A percentile compares a stretch with the other conserved stretches of the same genome.
phyloP scores from a whole-genome alignment of 768 basidiomycete genomes.

The Termitomyces sp. region DNA sequence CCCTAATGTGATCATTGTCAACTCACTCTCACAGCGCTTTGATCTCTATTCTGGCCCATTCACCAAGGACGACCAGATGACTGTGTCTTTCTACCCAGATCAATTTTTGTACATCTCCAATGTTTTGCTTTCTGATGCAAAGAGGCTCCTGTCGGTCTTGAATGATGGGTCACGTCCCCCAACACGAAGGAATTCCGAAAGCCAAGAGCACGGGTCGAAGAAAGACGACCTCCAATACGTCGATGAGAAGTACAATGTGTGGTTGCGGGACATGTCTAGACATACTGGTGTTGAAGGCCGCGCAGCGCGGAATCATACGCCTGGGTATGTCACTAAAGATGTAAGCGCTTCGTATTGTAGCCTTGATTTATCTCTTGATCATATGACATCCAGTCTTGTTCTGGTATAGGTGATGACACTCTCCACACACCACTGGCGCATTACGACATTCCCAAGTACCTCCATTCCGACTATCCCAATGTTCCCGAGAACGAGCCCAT shows the following conservation, averaged over 20 bases:
- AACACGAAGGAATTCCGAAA: conserved; percentile 14
- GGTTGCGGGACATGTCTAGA: conserved; percentile 55
- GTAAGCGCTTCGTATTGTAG: not conserved
- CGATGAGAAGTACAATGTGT: conserved; percentile 20
- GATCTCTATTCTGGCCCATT: conserved; percentile 66
- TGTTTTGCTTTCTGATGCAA: conserved; percentile 45
- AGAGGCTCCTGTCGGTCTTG: conserved; percentile 44
- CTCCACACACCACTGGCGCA: conserved; percentile 56
- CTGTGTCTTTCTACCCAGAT: conserved; percentile 65
- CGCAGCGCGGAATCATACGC: conserved; percentile 47
- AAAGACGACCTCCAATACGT: conserved; percentile 11
- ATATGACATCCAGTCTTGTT: conserved; percentile 45
- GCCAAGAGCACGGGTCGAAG: conserved; percentile 20
- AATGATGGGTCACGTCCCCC: conserved; percentile 28
- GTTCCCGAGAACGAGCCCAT: conserved; percentile 45
- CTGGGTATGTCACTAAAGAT: conserved; percentile 66
- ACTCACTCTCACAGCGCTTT: conserved; percentile 62
- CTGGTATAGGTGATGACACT: conserved; percentile 72
- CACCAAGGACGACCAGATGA: conserved; percentile 77
- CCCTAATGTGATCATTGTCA: conserved; percentile 60
- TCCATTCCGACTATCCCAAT: conserved; percentile 48
- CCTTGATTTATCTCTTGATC: not conserved
- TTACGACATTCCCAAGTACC: conserved; percentile 49
- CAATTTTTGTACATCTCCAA: conserved; percentile 56
- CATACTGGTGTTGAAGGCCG: conserved; percentile 30